phyloP scores from a whole-genome alignment of 768 basidiomycete species.

The Termitomyces sp. region DNA sequence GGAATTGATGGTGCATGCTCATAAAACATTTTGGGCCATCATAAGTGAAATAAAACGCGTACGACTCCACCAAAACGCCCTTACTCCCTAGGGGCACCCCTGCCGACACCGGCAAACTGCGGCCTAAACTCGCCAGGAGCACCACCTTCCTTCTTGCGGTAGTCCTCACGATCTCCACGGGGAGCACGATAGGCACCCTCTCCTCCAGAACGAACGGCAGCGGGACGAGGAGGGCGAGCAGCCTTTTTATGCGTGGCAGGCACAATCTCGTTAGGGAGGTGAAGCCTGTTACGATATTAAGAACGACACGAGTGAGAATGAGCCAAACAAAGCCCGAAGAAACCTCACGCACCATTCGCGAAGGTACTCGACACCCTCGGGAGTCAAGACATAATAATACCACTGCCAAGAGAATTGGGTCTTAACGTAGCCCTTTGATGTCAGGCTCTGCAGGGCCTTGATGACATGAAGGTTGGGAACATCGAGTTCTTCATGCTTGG shows the following conservation, averaged over 20 bases:
- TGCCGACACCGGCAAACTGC: conserved; percentile 82
- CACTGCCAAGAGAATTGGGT: conserved; percentile 99
- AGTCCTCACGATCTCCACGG: conserved; percentile 85
- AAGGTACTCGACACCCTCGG: conserved; percentile 96
- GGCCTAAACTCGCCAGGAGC: conserved; percentile 89
- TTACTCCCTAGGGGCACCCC: conserved; percentile 77
- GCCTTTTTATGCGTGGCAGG: conserved; percentile 98
- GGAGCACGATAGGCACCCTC: conserved; percentile 85
- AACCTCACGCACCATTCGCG: conserved; percentile 64
- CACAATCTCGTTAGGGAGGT: conserved; percentile 93
- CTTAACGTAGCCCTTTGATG: conserved; percentile 84
- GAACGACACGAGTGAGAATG: neutral
- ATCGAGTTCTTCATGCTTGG: conserved; percentile 89
- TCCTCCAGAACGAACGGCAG: conserved; percentile 63
- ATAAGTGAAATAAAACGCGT: conserved; percentile 15
- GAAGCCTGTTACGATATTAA: conserved; percentile 54
- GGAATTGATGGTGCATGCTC: conserved; percentile 16
- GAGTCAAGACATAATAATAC: conserved; percentile 97
- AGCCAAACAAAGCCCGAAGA: neutral
- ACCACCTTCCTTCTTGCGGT: conserved; percentile 87
- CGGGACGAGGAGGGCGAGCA: conserved; percentile 79
- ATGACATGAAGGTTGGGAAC: conserved; percentile 67
- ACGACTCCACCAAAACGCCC: conserved; percentile 8
- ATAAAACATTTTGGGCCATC: conserved; percentile 19
- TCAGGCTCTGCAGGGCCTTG: conserved; percentile 66